Conservation (phyloP, 2,329 filamentous ascomycete species). For the Mycosphaerella arachidis region DNA sequence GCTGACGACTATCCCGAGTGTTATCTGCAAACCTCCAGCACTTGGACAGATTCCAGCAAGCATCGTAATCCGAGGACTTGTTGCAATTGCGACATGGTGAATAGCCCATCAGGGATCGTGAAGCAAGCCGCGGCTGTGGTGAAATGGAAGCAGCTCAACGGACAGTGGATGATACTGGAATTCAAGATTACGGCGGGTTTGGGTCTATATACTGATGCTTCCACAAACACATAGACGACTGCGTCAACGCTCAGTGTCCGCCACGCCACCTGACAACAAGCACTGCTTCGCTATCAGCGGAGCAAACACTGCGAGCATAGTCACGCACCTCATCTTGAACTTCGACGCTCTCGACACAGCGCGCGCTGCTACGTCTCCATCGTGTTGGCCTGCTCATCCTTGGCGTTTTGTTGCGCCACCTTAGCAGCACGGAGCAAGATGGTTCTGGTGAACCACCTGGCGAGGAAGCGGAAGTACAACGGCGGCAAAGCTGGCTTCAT, state of each 20-base stretch:
- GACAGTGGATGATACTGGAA: no score
- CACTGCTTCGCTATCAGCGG: background rate
- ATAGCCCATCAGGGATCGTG: no score
- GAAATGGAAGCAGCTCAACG: no score
- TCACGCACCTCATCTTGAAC: background rate
- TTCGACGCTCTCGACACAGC: background rate
- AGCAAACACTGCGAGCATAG: background rate
- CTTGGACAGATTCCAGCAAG: no score
- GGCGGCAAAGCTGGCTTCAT: background rate
- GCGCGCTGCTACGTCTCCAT: background rate
- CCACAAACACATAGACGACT: background rate
- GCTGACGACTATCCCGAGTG: no score
- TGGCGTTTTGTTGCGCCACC: background rate
- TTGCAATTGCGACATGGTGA: no score
- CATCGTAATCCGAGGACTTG: no score
- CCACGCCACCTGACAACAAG: background rate
- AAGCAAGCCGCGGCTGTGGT: no score
- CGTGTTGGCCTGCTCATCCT: background rate
- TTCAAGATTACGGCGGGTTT: no score
- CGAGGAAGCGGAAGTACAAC: background rate
- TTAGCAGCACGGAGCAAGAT: background rate
- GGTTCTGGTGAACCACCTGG: background rate
- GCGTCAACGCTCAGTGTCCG: background rate
- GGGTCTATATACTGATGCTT: background rate
- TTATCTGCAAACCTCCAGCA: no score